Evolutionary conservation across 192 early-diverging fungal genomes (phyloP).

Genomic region (Phycomyces blakesleeanus): DNA sequence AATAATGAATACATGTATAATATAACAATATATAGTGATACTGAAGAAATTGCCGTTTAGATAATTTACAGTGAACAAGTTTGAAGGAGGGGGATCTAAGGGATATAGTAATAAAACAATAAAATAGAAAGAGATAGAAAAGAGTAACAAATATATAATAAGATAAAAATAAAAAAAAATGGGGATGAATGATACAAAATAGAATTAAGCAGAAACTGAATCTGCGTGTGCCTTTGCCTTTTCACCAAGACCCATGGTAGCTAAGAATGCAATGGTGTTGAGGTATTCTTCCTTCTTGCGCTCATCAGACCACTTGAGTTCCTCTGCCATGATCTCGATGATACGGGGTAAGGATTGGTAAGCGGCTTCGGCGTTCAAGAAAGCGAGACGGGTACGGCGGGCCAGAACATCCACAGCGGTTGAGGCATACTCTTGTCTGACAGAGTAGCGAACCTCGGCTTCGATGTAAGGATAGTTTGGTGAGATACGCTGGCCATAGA

Average conservation of each 20-base stretch:
- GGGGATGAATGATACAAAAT: too few relatives aligned
- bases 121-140: not conserved
- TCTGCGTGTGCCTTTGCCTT: not conserved
- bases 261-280: slow-evolving; percentile 73
- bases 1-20: too few relatives aligned
- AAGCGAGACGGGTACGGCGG: slow-evolving; percentile 86
- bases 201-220: too few relatives aligned
- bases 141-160: not conserved
- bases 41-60: not conserved
- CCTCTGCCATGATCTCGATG: slow-evolving; percentile 87
- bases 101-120: not conserved
- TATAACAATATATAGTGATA: too few relatives aligned
- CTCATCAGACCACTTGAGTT: slow-evolving; percentile 73
- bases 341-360: slow-evolving; percentile 81
- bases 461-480: slow-evolving; percentile 90
- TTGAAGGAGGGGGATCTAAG: too few relatives aligned
- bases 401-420: slow-evolving; percentile 93
- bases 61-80: not conserved
- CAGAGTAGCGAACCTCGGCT: slow-evolving; percentile 90
- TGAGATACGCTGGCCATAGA: slow-evolving; percentile 76
- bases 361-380: slow-evolving; percentile 90
- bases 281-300: slow-evolving; percentile 68
- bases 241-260: slow-evolving; percentile 81
- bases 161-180: too few relatives aligned
- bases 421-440: slow-evolving; percentile 87